A percentile compares a stretch with the other conserved stretches of the same genome.
phyloP scores from a whole-genome alignment of 169 alveolate species.

The Miamiensis avidus region DNA sequence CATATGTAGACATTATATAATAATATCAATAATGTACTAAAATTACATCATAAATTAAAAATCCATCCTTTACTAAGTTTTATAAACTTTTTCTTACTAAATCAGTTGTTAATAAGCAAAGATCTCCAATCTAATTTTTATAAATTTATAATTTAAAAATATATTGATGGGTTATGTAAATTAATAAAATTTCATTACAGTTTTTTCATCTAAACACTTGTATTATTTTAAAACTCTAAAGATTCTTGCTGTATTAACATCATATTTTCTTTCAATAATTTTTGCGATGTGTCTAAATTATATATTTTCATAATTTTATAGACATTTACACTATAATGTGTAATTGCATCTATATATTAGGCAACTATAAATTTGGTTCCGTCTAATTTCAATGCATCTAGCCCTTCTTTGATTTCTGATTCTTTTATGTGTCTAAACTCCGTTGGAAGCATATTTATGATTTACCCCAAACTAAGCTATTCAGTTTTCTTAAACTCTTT shows the following conservation, averaged over 20 bases:
- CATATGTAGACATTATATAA: no score
- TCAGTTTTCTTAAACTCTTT: not conserved
- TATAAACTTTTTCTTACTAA: not conserved
- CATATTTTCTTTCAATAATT: not conserved
- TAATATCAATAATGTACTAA: no score
- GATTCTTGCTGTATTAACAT: not conserved
- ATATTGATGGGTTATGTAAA: no score
- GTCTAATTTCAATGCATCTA: not conserved
- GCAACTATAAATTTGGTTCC: not conserved
- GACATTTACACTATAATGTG: not conserved
- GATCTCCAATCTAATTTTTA: not conserved
- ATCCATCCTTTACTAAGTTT: not conserved
- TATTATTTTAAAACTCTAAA: not conserved
- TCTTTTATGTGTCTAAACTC: not conserved
- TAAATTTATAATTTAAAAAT: no score
- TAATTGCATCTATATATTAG: not conserved
- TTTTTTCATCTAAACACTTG: not conserved
- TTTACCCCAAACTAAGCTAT: not conserved
- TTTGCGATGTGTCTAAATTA: not conserved
- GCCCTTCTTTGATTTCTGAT: not conserved
- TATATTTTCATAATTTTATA: no score
- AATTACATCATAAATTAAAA: not conserved
- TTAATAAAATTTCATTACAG: not conserved
- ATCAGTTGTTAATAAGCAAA: not conserved
- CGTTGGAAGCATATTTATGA: not conserved